phyloP scores from a whole-genome alignment of 1,139 yeast genomes.

The Taphrina communis region DNA sequence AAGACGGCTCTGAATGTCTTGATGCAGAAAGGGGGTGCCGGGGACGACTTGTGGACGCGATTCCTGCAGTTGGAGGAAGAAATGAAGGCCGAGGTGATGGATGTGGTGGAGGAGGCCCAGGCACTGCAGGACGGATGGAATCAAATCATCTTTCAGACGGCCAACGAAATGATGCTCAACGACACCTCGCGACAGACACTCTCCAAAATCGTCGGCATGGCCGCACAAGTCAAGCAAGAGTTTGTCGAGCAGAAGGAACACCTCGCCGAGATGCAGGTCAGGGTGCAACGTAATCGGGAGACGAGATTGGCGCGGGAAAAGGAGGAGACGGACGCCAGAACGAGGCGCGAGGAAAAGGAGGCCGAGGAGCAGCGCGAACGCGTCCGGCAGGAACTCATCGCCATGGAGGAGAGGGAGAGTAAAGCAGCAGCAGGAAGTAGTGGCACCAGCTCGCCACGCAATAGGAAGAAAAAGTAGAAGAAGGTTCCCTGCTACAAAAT shows the following conservation, averaged over 20 bases:
- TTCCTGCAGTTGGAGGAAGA: slow-evolving; percentile 77
- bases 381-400: slow-evolving; percentile 29
- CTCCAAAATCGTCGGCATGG: slow-evolving; percentile 38
- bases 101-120: slow-evolving; percentile 79
- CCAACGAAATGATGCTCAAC: slow-evolving; percentile 67
- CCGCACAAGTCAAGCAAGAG: slow-evolving; percentile 30
- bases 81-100: slow-evolving; percentile 79
- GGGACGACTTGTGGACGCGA: slow-evolving; percentile 84
- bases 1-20: slow-evolving; percentile 70
- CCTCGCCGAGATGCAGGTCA: slow-evolving; percentile 9
- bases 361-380: slow-evolving; percentile 29
- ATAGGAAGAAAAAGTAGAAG: slow-evolving; percentile 24
- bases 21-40: slow-evolving; percentile 87
- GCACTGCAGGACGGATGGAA: slow-evolving; percentile 78
- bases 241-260: slow-evolving; percentile 17
- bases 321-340: slow-evolving; percentile 8
- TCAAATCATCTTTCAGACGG: slow-evolving; percentile 72
- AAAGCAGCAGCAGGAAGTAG: not conserved
- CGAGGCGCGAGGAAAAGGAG: not conserved
- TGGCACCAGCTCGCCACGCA: slow-evolving; percentile 19
- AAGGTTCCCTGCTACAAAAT: not conserved
- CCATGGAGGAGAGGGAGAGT: slow-evolving; percentile 30
- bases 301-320: slow-evolving; percentile 15
- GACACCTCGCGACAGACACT: slow-evolving; percentile 36
- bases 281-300: slow-evolving; percentile 16